These are phyloP conservation scores for Mollisia scopiformis DNA, from an alignment of 2,329 filamentous ascomycete species.

Conservation along the genomic window DNA sequence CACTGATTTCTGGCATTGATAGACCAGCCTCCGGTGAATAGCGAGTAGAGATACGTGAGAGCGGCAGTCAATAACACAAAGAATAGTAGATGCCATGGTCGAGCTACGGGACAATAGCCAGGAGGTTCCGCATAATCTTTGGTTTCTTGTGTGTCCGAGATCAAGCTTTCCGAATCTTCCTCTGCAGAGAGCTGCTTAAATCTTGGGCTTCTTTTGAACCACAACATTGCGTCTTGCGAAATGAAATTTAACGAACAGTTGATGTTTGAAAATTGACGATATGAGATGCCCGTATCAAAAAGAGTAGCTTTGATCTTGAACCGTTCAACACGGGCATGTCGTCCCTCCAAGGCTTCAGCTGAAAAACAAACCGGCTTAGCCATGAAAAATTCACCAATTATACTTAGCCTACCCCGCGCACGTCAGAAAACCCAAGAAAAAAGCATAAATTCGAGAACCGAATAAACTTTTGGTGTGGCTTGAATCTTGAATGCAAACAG, in stretches of 20 bases:
- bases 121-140: neutral
- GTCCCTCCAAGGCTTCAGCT: neutral
- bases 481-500: neutral
- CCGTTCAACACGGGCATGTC: too few species aligned
- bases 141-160: conserved; percentile 1
- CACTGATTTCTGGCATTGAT: conserved; percentile 2
- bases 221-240: neutral
- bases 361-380: neutral
- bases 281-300: neutral
- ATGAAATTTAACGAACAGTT: neutral
- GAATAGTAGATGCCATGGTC: neutral
- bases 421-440: neutral
- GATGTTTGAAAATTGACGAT: neutral
- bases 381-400: neutral
- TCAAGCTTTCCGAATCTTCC: conserved; percentile 10
- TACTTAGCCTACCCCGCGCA: neutral
- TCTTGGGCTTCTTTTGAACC: neutral
- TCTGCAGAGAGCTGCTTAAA: neutral
- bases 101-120: neutral
- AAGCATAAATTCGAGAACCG: neutral
- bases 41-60: neutral
- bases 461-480: neutral
- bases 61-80: neutral
- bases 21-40: neutral
- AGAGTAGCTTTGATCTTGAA: too few species aligned